These are phyloP conservation scores for Ambrosia trifida DNA, from an alignment of 129 eudicot genomes.

Conservation along the genomic window DNA sequence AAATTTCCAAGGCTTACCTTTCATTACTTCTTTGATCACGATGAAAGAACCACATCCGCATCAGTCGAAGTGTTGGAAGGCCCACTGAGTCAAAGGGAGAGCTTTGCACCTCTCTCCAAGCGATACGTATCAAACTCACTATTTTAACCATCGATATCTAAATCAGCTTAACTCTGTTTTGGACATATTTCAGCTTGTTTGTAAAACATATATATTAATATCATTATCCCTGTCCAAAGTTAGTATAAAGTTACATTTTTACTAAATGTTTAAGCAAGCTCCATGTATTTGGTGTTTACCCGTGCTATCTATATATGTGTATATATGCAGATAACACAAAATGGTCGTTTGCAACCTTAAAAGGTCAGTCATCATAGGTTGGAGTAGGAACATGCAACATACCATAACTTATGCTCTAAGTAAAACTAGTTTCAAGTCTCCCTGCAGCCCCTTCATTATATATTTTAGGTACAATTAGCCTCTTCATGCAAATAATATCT, in stretches of 20 bases:
- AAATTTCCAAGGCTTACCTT: neutral
- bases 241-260: no score
- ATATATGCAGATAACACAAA: neutral
- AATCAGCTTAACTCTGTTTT: no score
- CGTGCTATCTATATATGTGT: no score
- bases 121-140: no score
- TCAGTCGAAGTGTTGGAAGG: conserved; percentile 7
- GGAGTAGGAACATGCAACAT: conserved; percentile 14
- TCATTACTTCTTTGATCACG: neutral
- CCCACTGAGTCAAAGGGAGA: neutral
- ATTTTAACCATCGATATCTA: no score
- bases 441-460: neutral
- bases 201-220: no score
- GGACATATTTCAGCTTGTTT: no score
- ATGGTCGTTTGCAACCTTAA: neutral
- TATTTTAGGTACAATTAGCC: neutral
- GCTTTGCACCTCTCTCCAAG: neutral
- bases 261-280: no score
- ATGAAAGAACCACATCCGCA: neutral
- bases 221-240: no score
- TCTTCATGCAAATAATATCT: conserved; percentile 15
- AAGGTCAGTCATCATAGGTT: conserved; percentile 14
- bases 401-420: conserved; percentile 24
- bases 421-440: conserved; percentile 10
- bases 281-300: no score